phyloP scores from a whole-genome alignment of 306 rosid species.

The Morella rubra region DNA sequence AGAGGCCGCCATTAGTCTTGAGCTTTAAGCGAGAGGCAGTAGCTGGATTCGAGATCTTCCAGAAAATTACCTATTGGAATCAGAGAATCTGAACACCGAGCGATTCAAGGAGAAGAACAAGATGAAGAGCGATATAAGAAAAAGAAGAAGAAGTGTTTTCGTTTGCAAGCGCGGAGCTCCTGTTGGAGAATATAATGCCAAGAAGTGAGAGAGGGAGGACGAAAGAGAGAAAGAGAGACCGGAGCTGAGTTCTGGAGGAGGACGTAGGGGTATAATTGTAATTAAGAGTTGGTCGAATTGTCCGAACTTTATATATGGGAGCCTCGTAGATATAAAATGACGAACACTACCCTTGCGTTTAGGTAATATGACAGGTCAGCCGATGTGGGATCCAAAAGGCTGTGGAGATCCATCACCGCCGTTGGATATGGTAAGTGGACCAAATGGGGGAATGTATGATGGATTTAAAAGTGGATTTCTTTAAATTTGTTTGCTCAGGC shows the following conservation, averaged over 20 bases:
- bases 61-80: conserved; percentile 18
- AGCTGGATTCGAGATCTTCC: conserved; percentile 4
- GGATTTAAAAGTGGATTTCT: conserved; percentile 1
- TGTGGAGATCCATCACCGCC: conserved; percentile 25
- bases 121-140: background rate
- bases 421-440: conserved; percentile 19
- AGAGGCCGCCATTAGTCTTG: background rate
- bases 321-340: background rate
- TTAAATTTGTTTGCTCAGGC: background rate
- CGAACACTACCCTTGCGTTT: background rate
- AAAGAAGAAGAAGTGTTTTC: conserved; percentile 23
- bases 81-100: conserved; percentile 7
- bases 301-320: background rate
- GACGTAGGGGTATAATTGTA: conserved; percentile 37
- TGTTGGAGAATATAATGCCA: conserved; percentile 10
- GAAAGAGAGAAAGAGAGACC: background rate
- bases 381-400: background rate
- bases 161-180: conserved; percentile 2
- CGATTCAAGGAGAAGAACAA: background rate
- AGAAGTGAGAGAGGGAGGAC: background rate
- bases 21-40: conserved; percentile 14
- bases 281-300: background rate
- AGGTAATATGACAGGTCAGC: too few species aligned
- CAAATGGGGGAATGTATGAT: background rate
- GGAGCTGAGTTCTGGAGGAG: background rate